A percentile compares a stretch with the other conserved stretches of the same genome.
Conservation (phyloP, 148 eudicot species). For the Fagopyrum esculentum region DNA sequence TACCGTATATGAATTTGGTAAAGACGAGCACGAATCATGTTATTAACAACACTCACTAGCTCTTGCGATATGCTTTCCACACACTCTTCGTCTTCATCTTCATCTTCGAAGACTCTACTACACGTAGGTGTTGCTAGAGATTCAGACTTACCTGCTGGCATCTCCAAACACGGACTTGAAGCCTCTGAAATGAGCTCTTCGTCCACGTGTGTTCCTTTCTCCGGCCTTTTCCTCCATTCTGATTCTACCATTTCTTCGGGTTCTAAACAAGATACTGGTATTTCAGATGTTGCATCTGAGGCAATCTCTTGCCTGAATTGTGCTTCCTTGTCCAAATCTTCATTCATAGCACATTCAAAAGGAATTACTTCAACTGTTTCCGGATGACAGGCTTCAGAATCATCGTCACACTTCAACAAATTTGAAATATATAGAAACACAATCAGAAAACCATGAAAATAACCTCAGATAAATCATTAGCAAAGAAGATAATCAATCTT, state of each 20-base stretch:
- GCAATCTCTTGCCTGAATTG: slow-evolving; percentile 2
- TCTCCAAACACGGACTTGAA: background rate
- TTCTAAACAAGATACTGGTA: slow-evolving; percentile 1
- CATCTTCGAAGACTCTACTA: background rate
- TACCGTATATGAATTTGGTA: background rate
- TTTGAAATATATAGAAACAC: background rate
- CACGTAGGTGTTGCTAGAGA: background rate
- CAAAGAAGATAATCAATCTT: background rate
- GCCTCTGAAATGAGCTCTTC: background rate
- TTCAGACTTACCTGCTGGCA: background rate
- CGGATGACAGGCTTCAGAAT: background rate
- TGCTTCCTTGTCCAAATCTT: slow-evolving; percentile 9
- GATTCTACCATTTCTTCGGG: background rate
- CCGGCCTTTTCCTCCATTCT: background rate
- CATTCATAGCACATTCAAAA: slow-evolving; percentile 9
- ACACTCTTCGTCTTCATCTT: background rate
- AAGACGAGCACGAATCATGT: background rate
- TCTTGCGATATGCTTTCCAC: background rate
- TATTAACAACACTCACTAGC: background rate
- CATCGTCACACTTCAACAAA: background rate
- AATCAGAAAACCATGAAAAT: background rate
- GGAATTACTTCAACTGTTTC: slow-evolving; percentile 3
- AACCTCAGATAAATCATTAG: background rate
- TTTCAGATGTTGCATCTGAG: background rate
- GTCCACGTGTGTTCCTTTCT: background rate